phyloP scores from a whole-genome alignment of 495 filamentous ascomycete species.

The Aeminium ludgeri region DNA sequence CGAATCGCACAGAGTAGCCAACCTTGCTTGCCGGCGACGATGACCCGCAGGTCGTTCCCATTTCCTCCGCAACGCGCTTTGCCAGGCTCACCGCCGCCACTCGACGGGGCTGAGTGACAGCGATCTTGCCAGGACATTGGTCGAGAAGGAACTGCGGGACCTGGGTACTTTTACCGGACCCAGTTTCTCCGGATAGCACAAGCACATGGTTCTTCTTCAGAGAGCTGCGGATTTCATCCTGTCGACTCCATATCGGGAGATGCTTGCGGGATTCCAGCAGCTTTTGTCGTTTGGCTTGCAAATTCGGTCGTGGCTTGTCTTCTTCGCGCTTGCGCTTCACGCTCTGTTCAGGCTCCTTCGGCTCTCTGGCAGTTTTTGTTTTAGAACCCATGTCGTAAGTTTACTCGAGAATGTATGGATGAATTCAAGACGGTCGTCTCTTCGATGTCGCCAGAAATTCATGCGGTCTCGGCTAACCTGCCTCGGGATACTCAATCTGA shows the following conservation, averaged over 20 bases:
- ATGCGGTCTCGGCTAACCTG: no score
- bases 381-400: no score
- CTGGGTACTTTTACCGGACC: conserved; percentile 93
- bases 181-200: conserved; percentile 82
- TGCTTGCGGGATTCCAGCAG: conserved; percentile 6
- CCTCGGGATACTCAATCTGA: no score
- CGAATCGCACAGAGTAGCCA: conserved; percentile 88
- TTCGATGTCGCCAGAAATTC: no score
- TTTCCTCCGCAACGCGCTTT: conserved; percentile 72
- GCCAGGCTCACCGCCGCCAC: conserved; percentile 92
- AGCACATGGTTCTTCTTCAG: conserved; percentile 58
- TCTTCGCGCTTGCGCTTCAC: conserved; percentile 7
- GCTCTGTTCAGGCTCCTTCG: neutral
- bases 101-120: conserved; percentile 84
- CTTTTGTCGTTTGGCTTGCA: conserved; percentile 10
- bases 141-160: conserved; percentile 76
- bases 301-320: conserved; percentile 1
- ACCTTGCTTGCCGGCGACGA: conserved; percentile 54
- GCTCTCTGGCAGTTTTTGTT: neutral
- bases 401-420: no score
- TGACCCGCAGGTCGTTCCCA: conserved; percentile 62
- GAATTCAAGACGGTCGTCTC: no score
- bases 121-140: conserved; percentile 65
- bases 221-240: conserved; percentile 46
- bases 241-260: conserved; percentile 67